phyloP scores from a whole-genome alignment of 768 basidiomycete genomes.

The Serendipita sp. region DNA sequence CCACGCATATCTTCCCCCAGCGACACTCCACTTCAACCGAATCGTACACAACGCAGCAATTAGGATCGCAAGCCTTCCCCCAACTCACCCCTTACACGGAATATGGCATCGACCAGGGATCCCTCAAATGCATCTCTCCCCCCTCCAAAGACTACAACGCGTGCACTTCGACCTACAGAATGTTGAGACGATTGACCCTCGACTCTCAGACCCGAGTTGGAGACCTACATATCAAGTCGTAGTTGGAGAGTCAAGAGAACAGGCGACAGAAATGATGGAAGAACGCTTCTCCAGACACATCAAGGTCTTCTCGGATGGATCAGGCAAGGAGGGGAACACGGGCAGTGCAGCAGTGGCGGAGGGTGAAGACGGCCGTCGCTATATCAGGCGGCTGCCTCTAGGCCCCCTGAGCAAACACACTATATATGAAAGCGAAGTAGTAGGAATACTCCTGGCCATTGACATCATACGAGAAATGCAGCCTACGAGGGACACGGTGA shows the following conservation, averaged over 20 bases:
- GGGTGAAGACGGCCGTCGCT: neutral
- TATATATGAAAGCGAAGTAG: conserved; percentile 6
- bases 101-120: neutral
- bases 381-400: neutral
- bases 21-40: neutral
- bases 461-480: neutral
- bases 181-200: neutral
- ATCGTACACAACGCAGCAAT: neutral
- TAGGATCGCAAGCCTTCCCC: neutral
- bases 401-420: conserved; percentile 3
- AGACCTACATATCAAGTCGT: neutral
- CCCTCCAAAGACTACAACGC: neutral
- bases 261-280: neutral
- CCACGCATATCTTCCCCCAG: conserved; percentile 6
- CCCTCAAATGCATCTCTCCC: neutral
- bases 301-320: conserved; percentile 6
- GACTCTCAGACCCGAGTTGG: neutral
- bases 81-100: neutral
- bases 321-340: neutral
- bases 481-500: no score
- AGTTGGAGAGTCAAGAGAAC: neutral
- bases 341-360: conserved; percentile 5
- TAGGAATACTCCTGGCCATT: neutral
- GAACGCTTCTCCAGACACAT: neutral
- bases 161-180: neutral